Conservation (phyloP, 1,139 yeast species). For the Diutina ranongensis region DNA sequence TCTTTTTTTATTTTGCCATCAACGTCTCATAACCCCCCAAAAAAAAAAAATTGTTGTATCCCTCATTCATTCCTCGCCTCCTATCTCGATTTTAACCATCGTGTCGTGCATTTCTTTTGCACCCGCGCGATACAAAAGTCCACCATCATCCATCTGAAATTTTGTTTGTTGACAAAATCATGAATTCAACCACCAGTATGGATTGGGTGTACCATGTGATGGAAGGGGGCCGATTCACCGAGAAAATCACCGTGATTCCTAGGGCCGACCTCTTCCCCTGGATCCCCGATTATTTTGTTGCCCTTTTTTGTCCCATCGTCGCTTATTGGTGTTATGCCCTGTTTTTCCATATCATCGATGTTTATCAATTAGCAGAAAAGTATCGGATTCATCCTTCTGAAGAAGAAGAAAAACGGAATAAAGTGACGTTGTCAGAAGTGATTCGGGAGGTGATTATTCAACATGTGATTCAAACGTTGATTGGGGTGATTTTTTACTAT, state of each 20-base stretch:
- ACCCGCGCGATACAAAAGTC: neutral
- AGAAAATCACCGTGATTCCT: conserved; percentile 9
- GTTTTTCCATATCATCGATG: conserved; percentile 67
- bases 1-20: neutral
- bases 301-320: conserved; percentile 62
- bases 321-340: conserved; percentile 77
- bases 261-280: conserved; percentile 39
- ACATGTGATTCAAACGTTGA: conserved; percentile 68
- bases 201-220: neutral
- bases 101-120: neutral
- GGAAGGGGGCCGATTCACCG: conserved; percentile 1
- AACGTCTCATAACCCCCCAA: neutral
- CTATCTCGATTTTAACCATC: neutral
- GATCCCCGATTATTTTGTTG: conserved; percentile 61
- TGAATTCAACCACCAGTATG: neutral
- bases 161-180: neutral
- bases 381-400: conserved; percentile 88
- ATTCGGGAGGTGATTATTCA: conserved; percentile 73
- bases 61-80: neutral
- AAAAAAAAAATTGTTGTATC: too few relatives aligned
- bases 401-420: conserved; percentile 67
- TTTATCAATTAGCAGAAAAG: conserved; percentile 60
- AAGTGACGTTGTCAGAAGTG: conserved; percentile 59
- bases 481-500: conserved; percentile 43
- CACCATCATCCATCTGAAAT: neutral